phyloP scores from a whole-genome alignment of 1,139 yeast genomes.

The Geotrichum carabidarum region DNA sequence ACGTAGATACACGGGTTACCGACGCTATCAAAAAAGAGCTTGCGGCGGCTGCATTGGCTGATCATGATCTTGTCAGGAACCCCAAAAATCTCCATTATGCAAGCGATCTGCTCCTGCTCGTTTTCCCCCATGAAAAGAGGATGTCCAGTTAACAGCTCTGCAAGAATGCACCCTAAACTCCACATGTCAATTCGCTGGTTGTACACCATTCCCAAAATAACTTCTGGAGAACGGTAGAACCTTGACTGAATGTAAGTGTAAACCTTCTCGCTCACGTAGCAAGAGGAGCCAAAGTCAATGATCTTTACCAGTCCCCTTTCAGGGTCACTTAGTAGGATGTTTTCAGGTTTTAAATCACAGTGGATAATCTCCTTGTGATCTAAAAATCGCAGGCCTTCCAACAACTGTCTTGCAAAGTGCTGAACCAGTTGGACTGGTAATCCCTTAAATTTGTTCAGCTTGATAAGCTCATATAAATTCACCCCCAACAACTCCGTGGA shows the following conservation, averaged over 20 bases:
- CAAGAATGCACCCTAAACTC: conserved; percentile 69
- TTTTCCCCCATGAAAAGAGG: conserved; percentile 69
- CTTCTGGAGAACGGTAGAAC: conserved; percentile 92
- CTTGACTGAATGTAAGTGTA: conserved; percentile 94
- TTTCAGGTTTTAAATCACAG: conserved; percentile 94
- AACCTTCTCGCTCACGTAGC: conserved; percentile 83
- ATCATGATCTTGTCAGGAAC: conserved; percentile 48
- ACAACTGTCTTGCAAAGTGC: conserved; percentile 50
- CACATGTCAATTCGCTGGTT: conserved; percentile 68
- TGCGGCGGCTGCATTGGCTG: conserved; percentile 36
- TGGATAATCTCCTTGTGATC: conserved; percentile 60
- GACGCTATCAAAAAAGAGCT: conserved; percentile 41
- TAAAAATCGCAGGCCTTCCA: conserved; percentile 55
- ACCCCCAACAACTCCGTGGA: conserved; percentile 67
- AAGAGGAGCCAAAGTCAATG: conserved; percentile 95
- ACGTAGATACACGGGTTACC: conserved; percentile 40
- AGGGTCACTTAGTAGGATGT: conserved; percentile 72
- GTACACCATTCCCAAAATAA: conserved; percentile 72
- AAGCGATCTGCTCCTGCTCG: conserved; percentile 61
- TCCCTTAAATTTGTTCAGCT: conserved; percentile 58
- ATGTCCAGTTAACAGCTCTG: conserved; percentile 59
- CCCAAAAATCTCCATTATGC: conserved; percentile 58
- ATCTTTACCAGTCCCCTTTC: conserved; percentile 83
- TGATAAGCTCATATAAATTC: conserved; percentile 62
- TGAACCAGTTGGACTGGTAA: conserved; percentile 49